These are phyloP conservation scores for Nepenthes alata DNA, from an alignment of 179 eudicot genomes.

Conservation along the genomic window DNA sequence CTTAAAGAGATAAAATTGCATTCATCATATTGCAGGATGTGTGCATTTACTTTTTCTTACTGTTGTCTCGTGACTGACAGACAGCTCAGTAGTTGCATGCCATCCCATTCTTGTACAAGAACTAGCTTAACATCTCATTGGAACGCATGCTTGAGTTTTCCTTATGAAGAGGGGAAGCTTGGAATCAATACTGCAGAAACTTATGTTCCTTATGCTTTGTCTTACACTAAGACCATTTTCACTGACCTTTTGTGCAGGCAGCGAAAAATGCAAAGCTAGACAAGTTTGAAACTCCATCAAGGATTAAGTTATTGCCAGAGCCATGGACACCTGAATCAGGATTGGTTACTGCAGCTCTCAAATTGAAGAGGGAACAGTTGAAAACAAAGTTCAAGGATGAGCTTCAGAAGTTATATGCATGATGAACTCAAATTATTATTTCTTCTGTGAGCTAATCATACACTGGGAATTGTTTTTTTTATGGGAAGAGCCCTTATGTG, in stretches of 20 bases:
- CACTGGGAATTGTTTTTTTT: no score
- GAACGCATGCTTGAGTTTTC: neutral
- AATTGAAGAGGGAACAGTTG: slow-evolving; percentile 78
- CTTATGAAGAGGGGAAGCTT: no score
- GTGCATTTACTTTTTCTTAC: no score
- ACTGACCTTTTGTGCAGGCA: slow-evolving; percentile 27
- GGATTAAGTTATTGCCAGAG: slow-evolving; percentile 61
- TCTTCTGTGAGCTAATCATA: no score
- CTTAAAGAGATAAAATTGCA: no score
- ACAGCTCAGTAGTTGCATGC: no score
- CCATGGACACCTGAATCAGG: slow-evolving; percentile 96
- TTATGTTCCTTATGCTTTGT: neutral
- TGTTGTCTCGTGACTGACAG: no score
- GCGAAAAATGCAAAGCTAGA: slow-evolving; percentile 61
- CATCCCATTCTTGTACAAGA: no score
- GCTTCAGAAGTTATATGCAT: slow-evolving; percentile 49
- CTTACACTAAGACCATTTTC: neutral
- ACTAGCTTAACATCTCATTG: neutral
- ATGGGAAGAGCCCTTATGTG: no score
- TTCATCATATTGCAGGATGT: no score
- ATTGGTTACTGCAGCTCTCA: slow-evolving; percentile 83
- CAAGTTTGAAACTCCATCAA: slow-evolving; percentile 75
- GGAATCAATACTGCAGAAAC: no score
- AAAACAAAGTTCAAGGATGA: slow-evolving; percentile 66
- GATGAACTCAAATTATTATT: slow-evolving; percentile 5